A percentile compares a stretch with the other conserved stretches of the same genome.
phyloP scores from a whole-genome alignment of 495 filamentous ascomycete genomes.

The Darksidea phi region DNA sequence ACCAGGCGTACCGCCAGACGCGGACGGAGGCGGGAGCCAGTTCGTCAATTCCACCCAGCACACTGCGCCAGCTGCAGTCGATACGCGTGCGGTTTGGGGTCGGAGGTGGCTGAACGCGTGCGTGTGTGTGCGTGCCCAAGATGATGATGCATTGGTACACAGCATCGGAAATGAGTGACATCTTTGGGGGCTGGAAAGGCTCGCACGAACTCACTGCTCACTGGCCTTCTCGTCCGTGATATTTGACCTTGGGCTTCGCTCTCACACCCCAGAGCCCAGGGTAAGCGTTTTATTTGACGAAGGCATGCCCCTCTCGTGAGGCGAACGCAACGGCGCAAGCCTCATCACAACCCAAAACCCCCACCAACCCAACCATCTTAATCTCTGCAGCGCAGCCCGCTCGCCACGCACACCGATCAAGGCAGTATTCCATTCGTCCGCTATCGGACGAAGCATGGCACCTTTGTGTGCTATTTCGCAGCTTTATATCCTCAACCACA shows the following conservation, averaged over 20 bases:
- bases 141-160: background rate
- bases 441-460: background rate
- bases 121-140: background rate
- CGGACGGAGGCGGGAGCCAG: slow-evolving; percentile 2
- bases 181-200: background rate
- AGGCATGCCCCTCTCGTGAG: too few species aligned
- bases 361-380: too few species aligned
- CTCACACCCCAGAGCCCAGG: too few species aligned
- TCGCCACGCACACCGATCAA: background rate
- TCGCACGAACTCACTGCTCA: too few species aligned
- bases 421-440: background rate
- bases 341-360: too few species aligned
- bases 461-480: background rate
- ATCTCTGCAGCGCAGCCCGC: background rate
- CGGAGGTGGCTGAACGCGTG: slow-evolving; percentile 24
- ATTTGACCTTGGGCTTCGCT: too few species aligned
- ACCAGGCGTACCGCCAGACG: slow-evolving; percentile 47
- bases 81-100: slow-evolving; percentile 25
- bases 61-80: slow-evolving; percentile 21
- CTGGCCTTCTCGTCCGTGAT: too few species aligned
- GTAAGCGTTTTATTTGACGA: too few species aligned
- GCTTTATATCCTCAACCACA: background rate
- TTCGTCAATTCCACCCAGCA: slow-evolving; percentile 11
- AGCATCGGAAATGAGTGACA: slow-evolving; percentile 3
- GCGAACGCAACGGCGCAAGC: too few species aligned